A percentile compares a stretch with the other conserved stretches of the same genome.
Evolutionary conservation across 202 grass and related monocot species (phyloP).

Genomic region (Miscanthus sacchariflorus): DNA sequence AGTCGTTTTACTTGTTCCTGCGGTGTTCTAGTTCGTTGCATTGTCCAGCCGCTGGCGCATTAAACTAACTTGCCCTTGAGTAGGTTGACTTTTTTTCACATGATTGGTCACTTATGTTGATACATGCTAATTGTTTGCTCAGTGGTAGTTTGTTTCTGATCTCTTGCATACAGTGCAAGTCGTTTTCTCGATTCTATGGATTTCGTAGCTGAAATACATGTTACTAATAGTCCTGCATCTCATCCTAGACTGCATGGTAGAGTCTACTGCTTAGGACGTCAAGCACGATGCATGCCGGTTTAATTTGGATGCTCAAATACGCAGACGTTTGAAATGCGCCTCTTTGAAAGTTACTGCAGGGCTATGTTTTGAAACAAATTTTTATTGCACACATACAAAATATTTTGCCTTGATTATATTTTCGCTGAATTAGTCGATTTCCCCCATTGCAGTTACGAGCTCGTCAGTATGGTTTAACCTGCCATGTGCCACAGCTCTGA

Average conservation of each 20-base stretch:
- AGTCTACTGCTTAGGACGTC: neutral
- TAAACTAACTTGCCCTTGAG: neutral
- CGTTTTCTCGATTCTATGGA: neutral
- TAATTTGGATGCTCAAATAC: neutral
- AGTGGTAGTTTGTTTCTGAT: neutral
- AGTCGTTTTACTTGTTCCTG: neutral
- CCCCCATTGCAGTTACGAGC: slow-evolving; percentile 84
- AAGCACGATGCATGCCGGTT: neutral
- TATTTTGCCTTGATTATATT: neutral
- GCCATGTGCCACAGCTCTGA: slow-evolving; percentile 74
- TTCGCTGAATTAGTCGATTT: slow-evolving; percentile 20
- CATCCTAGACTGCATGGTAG: neutral
- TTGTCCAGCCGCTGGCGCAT: neutral
- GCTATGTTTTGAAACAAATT: neutral
- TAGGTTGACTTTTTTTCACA: neutral
- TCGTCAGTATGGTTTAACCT: slow-evolving; percentile 97
- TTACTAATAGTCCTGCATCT: neutral
- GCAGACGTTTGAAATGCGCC: neutral
- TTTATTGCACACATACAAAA: slow-evolving; percentile 11
- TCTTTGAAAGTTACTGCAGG: neutral
- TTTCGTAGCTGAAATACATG: neutral
- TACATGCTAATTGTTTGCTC: slow-evolving; percentile 1
- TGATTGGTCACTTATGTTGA: neutral
- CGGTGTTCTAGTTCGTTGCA: slow-evolving; percentile 11
- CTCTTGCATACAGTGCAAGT: neutral